These are phyloP conservation scores for Sistotremastrum suecicum DNA, from an alignment of 768 basidiomycete species.

Conservation along the genomic window DNA sequence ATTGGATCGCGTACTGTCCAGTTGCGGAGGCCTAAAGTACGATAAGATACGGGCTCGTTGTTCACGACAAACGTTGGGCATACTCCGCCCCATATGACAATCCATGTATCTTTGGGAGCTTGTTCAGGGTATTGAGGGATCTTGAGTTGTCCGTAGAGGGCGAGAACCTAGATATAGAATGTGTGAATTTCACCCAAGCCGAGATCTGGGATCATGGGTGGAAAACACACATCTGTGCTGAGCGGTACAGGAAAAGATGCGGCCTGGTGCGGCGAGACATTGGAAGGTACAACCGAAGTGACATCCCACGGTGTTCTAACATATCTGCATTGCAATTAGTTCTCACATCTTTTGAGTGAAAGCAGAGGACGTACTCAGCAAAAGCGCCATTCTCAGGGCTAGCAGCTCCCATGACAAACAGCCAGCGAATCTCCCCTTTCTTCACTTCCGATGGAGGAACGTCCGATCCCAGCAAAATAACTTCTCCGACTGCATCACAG, in stretches of 20 bases:
- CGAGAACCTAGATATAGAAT: too few relatives aligned
- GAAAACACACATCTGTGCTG: too few relatives aligned
- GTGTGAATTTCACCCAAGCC: too few relatives aligned
- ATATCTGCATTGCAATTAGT: neutral
- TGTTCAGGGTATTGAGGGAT: too few relatives aligned
- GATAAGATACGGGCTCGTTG: too few relatives aligned
- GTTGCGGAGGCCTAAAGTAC: slow-evolving; percentile 6
- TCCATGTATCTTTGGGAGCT: too few relatives aligned
- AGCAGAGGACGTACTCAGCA: neutral
- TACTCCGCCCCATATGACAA: too few relatives aligned
- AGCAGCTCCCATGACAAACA: neutral
- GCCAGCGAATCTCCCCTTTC: slow-evolving; percentile 1
- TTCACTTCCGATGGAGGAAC: slow-evolving; percentile 1
- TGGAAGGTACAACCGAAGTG: neutral
- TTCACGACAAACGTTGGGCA: too few relatives aligned
- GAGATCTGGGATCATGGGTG: too few relatives aligned
- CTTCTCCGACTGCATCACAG: slow-evolving; percentile 1
- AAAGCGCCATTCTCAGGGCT: neutral
- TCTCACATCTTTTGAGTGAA: neutral
- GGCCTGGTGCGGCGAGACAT: neutral
- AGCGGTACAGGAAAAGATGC: neutral
- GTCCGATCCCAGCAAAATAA: neutral
- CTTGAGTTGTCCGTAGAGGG: too few relatives aligned
- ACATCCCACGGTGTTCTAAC: neutral
- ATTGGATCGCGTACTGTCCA: slow-evolving; percentile 25